Conservation (phyloP, 345 rosid genomes). For the Laguncularia racemosa region DNA sequence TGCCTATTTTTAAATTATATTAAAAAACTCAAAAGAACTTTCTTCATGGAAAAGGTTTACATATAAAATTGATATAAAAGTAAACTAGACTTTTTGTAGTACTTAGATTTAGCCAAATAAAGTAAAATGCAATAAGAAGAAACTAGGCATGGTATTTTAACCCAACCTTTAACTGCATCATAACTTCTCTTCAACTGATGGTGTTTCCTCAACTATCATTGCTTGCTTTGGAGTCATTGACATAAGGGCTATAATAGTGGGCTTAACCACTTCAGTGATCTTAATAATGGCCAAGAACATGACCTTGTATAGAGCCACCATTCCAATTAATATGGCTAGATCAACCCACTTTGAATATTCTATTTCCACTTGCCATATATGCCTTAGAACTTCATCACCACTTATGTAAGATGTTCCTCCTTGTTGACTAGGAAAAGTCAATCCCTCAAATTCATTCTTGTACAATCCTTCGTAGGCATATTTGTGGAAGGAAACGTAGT, state of each 20-base stretch:
- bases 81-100: no score
- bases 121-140: no score
- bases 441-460: slow-evolving; percentile 18
- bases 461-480: slow-evolving; percentile 17
- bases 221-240: not conserved
- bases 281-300: slow-evolving; percentile 9
- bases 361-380: slow-evolving; percentile 16
- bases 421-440: not conserved
- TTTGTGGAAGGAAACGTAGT: slow-evolving; percentile 13
- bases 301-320: slow-evolving; percentile 13
- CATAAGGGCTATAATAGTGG: not conserved
- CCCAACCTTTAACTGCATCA: no score
- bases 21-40: no score
- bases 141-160: no score
- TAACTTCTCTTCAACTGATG: not conserved
- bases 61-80: no score
- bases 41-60: no score
- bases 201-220: not conserved
- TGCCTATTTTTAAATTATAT: no score
- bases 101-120: no score
- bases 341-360: slow-evolving; percentile 19
- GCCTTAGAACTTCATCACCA: slow-evolving; percentile 12
- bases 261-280: slow-evolving; percentile 2
- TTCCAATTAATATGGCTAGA: slow-evolving; percentile 9
- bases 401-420: not conserved